These are phyloP conservation scores for Cicer chorassanicum DNA, from an alignment of 306 rosid species.

Conservation along the genomic window DNA sequence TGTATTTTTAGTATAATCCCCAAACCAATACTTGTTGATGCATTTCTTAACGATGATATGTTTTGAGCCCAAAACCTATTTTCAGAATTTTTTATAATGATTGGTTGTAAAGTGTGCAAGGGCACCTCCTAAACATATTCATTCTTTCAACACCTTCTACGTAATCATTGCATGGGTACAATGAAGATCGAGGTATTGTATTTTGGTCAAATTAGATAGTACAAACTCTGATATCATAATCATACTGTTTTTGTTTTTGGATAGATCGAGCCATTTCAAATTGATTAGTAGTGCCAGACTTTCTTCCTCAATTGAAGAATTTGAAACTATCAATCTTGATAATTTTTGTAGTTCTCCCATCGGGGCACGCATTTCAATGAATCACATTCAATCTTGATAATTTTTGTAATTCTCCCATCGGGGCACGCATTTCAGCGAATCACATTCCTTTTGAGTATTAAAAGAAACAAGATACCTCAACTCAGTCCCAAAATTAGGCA, in stretches of 20 bases:
- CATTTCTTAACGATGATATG: not conserved
- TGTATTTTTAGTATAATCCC: not conserved
- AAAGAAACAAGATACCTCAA: constrained; percentile 28
- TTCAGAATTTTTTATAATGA: not conserved
- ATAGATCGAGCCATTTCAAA: constrained; percentile 37
- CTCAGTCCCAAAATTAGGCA: not conserved
- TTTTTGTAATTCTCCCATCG: constrained; percentile 5
- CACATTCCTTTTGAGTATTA: not conserved
- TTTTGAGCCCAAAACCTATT: not conserved
- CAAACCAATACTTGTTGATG: not conserved
- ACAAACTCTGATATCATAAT: not conserved
- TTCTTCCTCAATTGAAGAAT: not conserved
- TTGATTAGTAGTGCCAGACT: not conserved
- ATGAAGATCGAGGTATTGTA: constrained; percentile 21
- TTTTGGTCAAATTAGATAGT: not conserved
- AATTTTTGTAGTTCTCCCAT: constrained; percentile 4
- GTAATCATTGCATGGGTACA: not conserved
- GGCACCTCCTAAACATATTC: not conserved
- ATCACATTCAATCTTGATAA: not conserved
- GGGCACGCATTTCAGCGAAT: not conserved
- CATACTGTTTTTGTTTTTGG: rapidly evolving
- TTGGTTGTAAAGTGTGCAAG: not conserved
- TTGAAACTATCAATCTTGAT: constrained; percentile 15
- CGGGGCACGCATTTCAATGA: not conserved
- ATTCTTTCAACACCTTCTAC: constrained; percentile 17